Evolutionary conservation across 2,329 filamentous ascomycete genomes (phyloP), one percentile per base, ranked within the genome.

Genomic region (Anthostomella pinea): DNA sequence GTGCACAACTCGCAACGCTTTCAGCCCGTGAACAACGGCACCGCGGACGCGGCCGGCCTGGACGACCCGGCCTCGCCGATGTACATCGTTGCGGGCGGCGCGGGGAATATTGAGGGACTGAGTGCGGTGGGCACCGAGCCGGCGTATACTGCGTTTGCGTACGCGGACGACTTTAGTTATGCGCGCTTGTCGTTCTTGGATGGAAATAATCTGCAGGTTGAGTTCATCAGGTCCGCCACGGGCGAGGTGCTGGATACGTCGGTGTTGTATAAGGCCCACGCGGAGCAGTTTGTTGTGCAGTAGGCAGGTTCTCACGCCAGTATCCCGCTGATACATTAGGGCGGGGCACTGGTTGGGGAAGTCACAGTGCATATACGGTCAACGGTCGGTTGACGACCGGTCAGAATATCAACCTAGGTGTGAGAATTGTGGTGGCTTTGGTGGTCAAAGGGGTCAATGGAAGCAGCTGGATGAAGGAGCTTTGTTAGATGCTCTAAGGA

Each of bases 1-100:
- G 71, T 76, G 10, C 75, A 79, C 56, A 77, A 76, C 57, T 69
- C 71, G 17, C 73, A 79, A 58, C 68, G 76, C 2, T 74, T 77
- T 46, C 42, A 62, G 51, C 71, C 60, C 17, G 54, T 63, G 2
- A 56, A 56, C 53, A 61, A 66, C 39, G 49, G 52, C 43, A 53
- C 50, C 0, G 54, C 53, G 0, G 67, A 71, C 35, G 43, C 62
- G 0, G 55, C 51, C 0, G 66, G 65, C 3, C 45, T 68, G 45
- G 25, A 61, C 8, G 59, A 71, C 47, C 65, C 64, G 8, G 42
- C 35, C 13, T 58, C 59, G 6, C 73, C 75, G 0, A 68, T 75
- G 67, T 80, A 80, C 43, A 72, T 75, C 28, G 61, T 78, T 6
- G 68, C 73, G 3, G 75, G 75, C 3, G 75, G 72, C 1, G 66